Evolutionary conservation across 2,329 filamentous ascomycete species (phyloP), one percentile per base, ranked within the genome.

Genomic region (Cercospora sesami): DNA sequence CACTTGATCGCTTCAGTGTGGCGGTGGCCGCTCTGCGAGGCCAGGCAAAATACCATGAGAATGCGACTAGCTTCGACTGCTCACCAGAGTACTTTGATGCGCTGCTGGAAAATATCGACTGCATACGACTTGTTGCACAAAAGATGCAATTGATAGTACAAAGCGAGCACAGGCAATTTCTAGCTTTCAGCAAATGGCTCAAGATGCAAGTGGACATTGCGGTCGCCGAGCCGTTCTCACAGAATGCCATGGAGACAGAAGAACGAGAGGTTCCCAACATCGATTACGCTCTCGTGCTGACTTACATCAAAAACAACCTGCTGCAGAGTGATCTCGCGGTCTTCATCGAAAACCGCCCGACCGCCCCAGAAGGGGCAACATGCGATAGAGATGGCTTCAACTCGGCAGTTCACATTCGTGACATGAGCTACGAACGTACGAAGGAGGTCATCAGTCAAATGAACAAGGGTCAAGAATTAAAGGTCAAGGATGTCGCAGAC

Each of bases 11-110:
- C 63, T 91, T 91, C 72, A 86, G 87, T 58, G 88, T 97, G 26
- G 89, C 97, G 33, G 86, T 97, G 30, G 93, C 91, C 72, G 89
- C 93, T 12, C 86, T 99, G 1, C 87, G 91, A 23, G 94, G 95
- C 0, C 87, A 98, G 12, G 93, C 94, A 3, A 88, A 88, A 68
- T 97, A 93, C 74, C 87, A 94, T 76, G 89, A 90, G 68, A 82
- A 93, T 59, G 89, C 84, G 69, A 83, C 80, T 63, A 83, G 83
- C 18, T 85, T 87, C 67, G 86, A 86, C 36, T 82, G 91, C 39
- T 76, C 79, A 0, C 68, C 79, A 1, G 65, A 76, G 2, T 74
- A 79, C 5, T 83, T 84, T 64, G 79, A 78, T 1, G 72, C 74
- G 2, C 78, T 84, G 5, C 83, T 90, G 68, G 91, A 95, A 68